Conservation (phyloP, 2,329 filamentous ascomycete species). For the Lecanosticta acicola region DNA sequence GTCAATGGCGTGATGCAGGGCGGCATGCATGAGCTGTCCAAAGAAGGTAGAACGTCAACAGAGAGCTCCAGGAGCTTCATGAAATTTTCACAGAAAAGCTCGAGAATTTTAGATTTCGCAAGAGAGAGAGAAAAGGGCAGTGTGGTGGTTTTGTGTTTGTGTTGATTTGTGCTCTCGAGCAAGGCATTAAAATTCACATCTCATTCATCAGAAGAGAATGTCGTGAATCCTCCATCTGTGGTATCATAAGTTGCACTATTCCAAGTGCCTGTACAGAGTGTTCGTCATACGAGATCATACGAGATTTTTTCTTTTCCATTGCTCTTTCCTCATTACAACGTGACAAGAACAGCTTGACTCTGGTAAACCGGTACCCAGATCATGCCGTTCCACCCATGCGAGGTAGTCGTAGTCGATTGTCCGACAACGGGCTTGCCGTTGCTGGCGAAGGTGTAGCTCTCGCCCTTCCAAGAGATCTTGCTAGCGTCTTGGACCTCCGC, state of each 20-base stretch:
- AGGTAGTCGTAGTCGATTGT: slow-evolving; percentile 1
- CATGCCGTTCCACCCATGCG: neutral
- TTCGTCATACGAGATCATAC: no score
- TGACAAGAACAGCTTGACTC: slow-evolving; percentile 10
- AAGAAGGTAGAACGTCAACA: neutral
- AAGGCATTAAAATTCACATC: no score
- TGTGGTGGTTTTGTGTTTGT: no score
- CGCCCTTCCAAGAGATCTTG: slow-evolving; percentile 11
- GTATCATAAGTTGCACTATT: no score
- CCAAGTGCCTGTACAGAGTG: no score
- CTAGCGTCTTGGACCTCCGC: slow-evolving; percentile 10
- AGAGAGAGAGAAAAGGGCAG: no score
- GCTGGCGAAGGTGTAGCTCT: slow-evolving; percentile 9
- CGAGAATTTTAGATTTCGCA: no score
- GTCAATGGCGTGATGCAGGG: neutral
- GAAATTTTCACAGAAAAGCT: no score
- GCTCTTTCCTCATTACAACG: neutral
- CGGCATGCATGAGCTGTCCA: neutral
- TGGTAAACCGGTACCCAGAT: slow-evolving; percentile 3
- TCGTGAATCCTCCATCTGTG: no score
- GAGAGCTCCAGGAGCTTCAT: no score
- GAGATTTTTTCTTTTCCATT: neutral
- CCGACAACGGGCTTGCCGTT: slow-evolving; percentile 6
- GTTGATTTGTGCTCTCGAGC: no score
- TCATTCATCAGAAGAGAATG: no score